These are phyloP conservation scores for Boletus subcaerulescens DNA, from an alignment of 768 basidiomycete species.

Conservation along the genomic window DNA sequence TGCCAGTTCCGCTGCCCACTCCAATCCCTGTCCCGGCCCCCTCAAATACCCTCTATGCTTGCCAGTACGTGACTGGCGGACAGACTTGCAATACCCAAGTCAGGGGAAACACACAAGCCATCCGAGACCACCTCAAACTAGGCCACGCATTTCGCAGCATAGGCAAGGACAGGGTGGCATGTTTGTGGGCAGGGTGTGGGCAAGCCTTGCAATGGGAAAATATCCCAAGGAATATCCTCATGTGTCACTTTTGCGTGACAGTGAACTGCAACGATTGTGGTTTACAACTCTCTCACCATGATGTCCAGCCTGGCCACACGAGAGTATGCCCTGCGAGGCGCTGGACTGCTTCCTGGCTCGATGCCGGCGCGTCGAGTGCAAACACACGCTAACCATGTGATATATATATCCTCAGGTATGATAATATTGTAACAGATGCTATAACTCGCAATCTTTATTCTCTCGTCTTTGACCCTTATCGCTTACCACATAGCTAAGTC, in stretches of 20 bases:
- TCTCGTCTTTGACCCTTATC: too few species aligned
- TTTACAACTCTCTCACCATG: constrained; percentile 15
- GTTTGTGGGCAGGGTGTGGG: constrained; percentile 13
- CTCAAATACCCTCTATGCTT: not conserved
- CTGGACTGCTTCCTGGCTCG: not conserved
- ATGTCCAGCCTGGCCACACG: constrained; percentile 16
- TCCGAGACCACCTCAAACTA: constrained; percentile 17
- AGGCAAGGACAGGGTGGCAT: constrained; percentile 1
- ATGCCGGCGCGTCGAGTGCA: not conserved
- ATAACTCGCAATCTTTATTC: too few species aligned
- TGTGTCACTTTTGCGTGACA: constrained; percentile 11
- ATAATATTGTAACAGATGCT: too few species aligned
- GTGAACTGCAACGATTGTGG: constrained; percentile 12
- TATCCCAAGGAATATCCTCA: constrained; percentile 18
- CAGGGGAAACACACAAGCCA: not conserved
- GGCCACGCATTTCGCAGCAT: constrained; percentile 4
- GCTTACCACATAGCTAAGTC: too few species aligned
- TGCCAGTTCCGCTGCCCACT: not conserved
- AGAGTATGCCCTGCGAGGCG: constrained; percentile 7
- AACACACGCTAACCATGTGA: not conserved
- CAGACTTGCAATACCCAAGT: constrained; percentile 4
- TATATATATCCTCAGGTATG: too few species aligned
- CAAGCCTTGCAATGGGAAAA: constrained; percentile 12
- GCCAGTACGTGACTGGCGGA: not conserved
- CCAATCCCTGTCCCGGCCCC: not conserved